A percentile compares a stretch with the other conserved stretches of the same genome.
Evolutionary conservation across 371 early-diverging fungal species (phyloP).

Genomic region (Mucor lusitanicus): DNA sequence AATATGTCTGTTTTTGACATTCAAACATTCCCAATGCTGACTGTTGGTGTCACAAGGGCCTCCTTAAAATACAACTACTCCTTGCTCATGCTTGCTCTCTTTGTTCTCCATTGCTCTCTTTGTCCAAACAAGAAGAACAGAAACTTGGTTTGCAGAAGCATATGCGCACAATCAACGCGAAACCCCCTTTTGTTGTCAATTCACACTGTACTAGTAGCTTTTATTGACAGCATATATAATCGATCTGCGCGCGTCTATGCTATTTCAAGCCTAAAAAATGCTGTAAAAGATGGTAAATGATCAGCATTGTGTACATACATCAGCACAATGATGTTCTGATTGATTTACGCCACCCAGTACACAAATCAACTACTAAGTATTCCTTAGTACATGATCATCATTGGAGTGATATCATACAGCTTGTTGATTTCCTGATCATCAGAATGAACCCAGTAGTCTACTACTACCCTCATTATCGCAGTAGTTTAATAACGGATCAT

Average conservation of each 20-base stretch:
- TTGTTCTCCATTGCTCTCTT: neutral
- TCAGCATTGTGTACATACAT: neutral
- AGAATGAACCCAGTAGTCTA: too few relatives aligned
- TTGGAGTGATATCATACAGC: neutral
- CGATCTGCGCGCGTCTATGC: too few relatives aligned
- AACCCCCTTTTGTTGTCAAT: neutral
- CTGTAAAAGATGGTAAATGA: neutral
- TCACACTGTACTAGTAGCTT: neutral
- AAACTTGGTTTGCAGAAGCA: neutral
- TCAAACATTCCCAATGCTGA: constrained; percentile 18
- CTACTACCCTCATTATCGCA: neutral
- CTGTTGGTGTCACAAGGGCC: constrained; percentile 4
- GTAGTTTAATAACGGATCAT: neutral
- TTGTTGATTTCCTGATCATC: too few relatives aligned
- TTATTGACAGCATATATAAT: neutral
- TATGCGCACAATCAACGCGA: neutral
- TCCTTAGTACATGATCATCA: too few relatives aligned
- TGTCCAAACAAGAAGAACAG: neutral
- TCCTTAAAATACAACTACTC: constrained; percentile 6
- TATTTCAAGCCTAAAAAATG: too few relatives aligned
- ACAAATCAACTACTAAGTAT: too few relatives aligned
- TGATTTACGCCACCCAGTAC: neutral
- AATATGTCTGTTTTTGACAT: constrained; percentile 20
- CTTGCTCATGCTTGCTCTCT: neutral
- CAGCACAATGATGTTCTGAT: neutral